phyloP scores from a whole-genome alignment of 805 yeast genomes.

The Kodamaea laetipori region DNA sequence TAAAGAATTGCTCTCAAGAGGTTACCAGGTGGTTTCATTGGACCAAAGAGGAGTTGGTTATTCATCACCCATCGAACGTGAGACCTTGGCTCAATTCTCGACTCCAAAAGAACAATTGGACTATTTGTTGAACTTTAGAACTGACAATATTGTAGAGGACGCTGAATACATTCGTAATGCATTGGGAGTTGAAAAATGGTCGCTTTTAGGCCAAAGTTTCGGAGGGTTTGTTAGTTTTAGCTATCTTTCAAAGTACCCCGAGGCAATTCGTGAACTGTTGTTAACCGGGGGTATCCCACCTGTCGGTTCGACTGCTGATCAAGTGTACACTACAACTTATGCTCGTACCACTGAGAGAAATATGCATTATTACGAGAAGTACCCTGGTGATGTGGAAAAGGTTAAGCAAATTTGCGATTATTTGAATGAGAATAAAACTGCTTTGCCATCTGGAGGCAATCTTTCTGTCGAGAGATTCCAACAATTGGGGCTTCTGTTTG shows the following conservation, averaged over 20 bases:
- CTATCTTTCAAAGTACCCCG: slow-evolving; percentile 49
- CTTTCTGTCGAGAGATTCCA: slow-evolving; percentile 55
- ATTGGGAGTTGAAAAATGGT: slow-evolving; percentile 47
- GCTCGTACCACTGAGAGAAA: slow-evolving; percentile 50
- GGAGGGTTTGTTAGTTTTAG: slow-evolving; percentile 57
- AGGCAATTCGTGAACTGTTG: slow-evolving; percentile 44
- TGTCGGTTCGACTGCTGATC: slow-evolving; percentile 43
- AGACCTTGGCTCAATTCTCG: slow-evolving; percentile 23
- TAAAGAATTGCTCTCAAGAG: slow-evolving; percentile 42
- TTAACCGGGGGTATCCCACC: slow-evolving; percentile 66
- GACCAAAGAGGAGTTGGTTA: slow-evolving; percentile 69
- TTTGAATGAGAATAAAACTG: slow-evolving; percentile 29
- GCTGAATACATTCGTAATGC: slow-evolving; percentile 46
- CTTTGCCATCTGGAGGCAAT: slow-evolving; percentile 53
- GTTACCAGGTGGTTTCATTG: slow-evolving; percentile 46
- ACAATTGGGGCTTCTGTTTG: slow-evolving; percentile 53
- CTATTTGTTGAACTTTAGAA: slow-evolving; percentile 49
- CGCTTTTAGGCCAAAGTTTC: slow-evolving; percentile 55
- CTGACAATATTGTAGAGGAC: slow-evolving; percentile 55
- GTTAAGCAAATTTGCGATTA: slow-evolving; percentile 42
- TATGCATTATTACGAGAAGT: slow-evolving; percentile 47
- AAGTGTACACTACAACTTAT: slow-evolving; percentile 52
- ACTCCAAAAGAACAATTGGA: slow-evolving; percentile 32
- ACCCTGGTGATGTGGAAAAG: slow-evolving; percentile 46
- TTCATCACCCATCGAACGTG: slow-evolving; percentile 47